Percentiles rank a stretch among this genome's conserved stretches.
Evolutionary conservation across 352 stramenopile species (phyloP).

Genomic region (Phytophthora boehmeriae): DNA sequence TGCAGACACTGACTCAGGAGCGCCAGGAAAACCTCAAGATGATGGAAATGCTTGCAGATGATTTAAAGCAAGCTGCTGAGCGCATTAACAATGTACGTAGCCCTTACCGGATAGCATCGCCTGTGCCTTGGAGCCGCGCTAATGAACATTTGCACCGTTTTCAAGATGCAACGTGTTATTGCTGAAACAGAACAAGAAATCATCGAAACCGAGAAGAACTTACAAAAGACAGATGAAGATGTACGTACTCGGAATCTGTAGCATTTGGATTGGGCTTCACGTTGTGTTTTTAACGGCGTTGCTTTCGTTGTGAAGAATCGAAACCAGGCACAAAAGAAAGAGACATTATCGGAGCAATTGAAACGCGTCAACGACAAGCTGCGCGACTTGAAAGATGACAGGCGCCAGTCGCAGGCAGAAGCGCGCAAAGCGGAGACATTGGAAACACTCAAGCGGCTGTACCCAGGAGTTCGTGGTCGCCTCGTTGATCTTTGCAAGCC

Average conservation of each 20-base stretch:
- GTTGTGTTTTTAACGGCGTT: not conserved
- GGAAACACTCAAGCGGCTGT: slow-evolving; percentile 87
- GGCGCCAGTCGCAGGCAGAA: slow-evolving; percentile 92
- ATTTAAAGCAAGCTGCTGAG: slow-evolving; percentile 63
- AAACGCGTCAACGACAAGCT: slow-evolving; percentile 86
- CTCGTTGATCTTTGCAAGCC: slow-evolving; percentile 98
- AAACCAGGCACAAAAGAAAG: slow-evolving; percentile 61
- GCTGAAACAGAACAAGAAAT: slow-evolving; percentile 64
- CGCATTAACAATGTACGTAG: slow-evolving; percentile 62
- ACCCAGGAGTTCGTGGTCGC: slow-evolving; percentile 93
- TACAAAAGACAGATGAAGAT: slow-evolving; percentile 65
- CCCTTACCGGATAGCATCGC: not conserved
- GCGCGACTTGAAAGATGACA: slow-evolving; percentile 92
- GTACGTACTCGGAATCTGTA: slow-evolving; percentile 19
- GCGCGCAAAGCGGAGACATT: slow-evolving; percentile 76
- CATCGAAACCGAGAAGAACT: slow-evolving; percentile 46
- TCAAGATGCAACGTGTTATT: slow-evolving; percentile 80
- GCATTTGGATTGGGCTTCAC: not conserved
- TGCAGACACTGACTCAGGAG: slow-evolving; percentile 74
- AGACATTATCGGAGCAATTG: slow-evolving; percentile 68
- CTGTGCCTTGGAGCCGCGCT: not conserved
- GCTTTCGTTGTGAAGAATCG: slow-evolving; percentile 42
- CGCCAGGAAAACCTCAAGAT: slow-evolving; percentile 74
- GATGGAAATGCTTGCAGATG: slow-evolving; percentile 63
- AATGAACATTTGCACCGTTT: not conserved